Percentiles rank a stretch among this genome's conserved stretches.
Conservation (phyloP, 169 alveolate species). For the Cyclospora cayetanensis region DNA sequence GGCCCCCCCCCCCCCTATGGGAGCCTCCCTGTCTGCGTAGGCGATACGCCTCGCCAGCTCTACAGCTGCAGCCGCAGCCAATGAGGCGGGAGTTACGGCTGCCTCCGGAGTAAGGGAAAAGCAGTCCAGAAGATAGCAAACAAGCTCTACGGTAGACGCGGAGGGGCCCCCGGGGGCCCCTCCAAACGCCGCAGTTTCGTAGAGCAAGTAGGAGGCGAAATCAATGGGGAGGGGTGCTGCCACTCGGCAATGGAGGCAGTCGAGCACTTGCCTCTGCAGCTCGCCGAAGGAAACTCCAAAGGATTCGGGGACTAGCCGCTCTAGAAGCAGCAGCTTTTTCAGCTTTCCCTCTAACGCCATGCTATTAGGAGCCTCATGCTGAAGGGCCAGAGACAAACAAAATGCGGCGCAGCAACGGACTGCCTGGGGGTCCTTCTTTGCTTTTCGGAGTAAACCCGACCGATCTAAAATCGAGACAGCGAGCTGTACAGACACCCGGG, state of each 20-base stretch:
- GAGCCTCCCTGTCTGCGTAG: not conserved
- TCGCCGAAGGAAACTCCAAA: not conserved
- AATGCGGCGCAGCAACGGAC: constrained; percentile 26
- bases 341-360: constrained; percentile 30
- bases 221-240: constrained; percentile 35
- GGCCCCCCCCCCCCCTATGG: not conserved
- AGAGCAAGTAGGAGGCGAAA: constrained; percentile 49
- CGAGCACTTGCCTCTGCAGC: not conserved
- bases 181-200: not conserved
- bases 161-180: not conserved
- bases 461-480: constrained; percentile 50
- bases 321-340: not conserved
- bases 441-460: not conserved
- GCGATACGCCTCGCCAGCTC: constrained; percentile 31
- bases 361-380: constrained; percentile 44
- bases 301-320: not conserved
- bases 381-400: constrained; percentile 29
- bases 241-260: not conserved
- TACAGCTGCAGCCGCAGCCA: constrained; percentile 66
- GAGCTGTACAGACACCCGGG: constrained; percentile 20
- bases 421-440: constrained; percentile 28
- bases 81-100: constrained; percentile 29
- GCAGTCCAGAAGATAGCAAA: constrained; percentile 47
- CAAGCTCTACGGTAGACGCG: not conserved
- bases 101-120: constrained; percentile 36